These are phyloP conservation scores for Pholiota microspora DNA, from an alignment of 768 basidiomycete species.

Conservation along the genomic window DNA sequence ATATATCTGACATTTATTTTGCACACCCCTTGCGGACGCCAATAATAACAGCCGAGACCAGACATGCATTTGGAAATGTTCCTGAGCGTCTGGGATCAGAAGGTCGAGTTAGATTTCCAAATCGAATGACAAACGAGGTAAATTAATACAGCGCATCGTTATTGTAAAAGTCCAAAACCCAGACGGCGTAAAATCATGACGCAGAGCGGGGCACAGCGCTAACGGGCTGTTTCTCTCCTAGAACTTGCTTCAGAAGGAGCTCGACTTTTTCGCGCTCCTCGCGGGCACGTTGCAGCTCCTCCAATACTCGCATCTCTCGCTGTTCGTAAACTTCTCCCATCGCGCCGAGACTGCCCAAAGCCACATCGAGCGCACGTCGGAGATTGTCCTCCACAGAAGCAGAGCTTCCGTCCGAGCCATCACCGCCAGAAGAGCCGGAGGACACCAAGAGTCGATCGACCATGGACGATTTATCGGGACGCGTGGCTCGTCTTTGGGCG, in stretches of 20 bases:
- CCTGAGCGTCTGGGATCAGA: no score
- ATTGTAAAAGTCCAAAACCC: background rate
- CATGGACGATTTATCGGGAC: constrained; percentile 41
- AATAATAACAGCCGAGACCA: no score
- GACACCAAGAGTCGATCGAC: constrained; percentile 48
- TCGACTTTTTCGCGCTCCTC: constrained; percentile 71
- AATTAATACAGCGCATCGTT: no score
- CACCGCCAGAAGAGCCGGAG: constrained; percentile 42
- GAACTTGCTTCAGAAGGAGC: constrained; percentile 61
- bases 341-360: constrained; percentile 62
- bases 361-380: constrained; percentile 64
- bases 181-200: background rate
- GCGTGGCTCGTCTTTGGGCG: constrained; percentile 46
- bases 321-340: constrained; percentile 67
- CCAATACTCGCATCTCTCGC: constrained; percentile 65
- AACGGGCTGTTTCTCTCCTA: constrained; percentile 35
- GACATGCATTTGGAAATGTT: no score
- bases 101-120: no score
- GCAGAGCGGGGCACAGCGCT: background rate
- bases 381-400: constrained; percentile 62
- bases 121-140: no score
- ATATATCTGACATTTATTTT: no score
- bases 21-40: no score
- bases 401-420: constrained; percentile 54
- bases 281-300: constrained; percentile 63